Percentiles rank a stretch among this genome's conserved stretches.
phyloP scores from a whole-genome alignment of 352 stramenopile species.

The Phytophthora pini region DNA sequence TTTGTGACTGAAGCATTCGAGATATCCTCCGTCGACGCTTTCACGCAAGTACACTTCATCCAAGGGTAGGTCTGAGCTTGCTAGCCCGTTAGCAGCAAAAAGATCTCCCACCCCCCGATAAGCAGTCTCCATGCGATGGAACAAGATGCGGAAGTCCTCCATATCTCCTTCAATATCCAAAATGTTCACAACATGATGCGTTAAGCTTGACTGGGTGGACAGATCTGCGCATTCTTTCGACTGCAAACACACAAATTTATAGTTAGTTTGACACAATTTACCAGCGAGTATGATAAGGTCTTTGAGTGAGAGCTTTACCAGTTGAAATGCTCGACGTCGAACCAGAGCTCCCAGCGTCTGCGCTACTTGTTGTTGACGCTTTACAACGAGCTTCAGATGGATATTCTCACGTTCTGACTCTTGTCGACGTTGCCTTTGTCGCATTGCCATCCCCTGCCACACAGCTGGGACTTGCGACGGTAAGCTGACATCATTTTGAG shows the following conservation, averaged over 20 bases:
- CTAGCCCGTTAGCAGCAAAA: slow-evolving; percentile 30
- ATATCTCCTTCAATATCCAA: slow-evolving; percentile 24
- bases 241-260: too few species aligned
- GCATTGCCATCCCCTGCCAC: slow-evolving; percentile 34
- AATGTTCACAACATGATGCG: slow-evolving; percentile 8
- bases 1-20: slow-evolving; percentile 48
- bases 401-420: slow-evolving; percentile 48
- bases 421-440: slow-evolving; percentile 38
- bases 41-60: slow-evolving; percentile 38
- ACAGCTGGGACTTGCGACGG: neutral
- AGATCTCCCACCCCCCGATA: slow-evolving; percentile 31
- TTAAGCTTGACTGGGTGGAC: neutral
- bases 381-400: slow-evolving; percentile 43
- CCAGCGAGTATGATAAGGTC: too few species aligned
- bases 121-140: slow-evolving; percentile 30
- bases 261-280: too few species aligned
- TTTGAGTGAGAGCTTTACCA: neutral
- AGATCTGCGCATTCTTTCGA: too few species aligned
- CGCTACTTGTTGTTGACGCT: slow-evolving; percentile 35
- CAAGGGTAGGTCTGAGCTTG: slow-evolving; percentile 24
- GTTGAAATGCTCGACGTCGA: slow-evolving; percentile 22
- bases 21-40: slow-evolving; percentile 23
- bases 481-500: too few species aligned
- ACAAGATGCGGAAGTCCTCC: slow-evolving; percentile 30
- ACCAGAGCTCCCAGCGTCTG: slow-evolving; percentile 19